phyloP scores from a whole-genome alignment of 2,329 filamentous ascomycete genomes.

The Emergomyces pasteurianus region DNA sequence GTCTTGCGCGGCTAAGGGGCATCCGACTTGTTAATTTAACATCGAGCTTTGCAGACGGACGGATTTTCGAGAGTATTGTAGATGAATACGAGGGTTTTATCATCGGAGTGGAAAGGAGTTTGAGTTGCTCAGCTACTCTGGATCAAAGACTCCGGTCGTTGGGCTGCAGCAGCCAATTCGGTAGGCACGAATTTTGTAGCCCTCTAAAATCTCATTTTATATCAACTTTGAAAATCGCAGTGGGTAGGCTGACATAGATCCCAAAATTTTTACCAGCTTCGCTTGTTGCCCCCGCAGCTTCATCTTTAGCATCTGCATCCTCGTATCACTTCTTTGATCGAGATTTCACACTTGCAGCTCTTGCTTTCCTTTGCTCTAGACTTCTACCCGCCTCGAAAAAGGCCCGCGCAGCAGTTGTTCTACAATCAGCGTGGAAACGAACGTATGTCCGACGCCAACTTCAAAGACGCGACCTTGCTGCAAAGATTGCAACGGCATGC shows the following conservation, averaged over 20 bases:
- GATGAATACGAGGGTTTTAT: conserved; percentile 43
- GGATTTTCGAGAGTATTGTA: conserved; percentile 43
- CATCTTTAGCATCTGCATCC: conserved; percentile 8
- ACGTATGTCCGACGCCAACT: conserved; percentile 12
- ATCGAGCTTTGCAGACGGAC: conserved; percentile 45
- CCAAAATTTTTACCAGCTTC: conserved; percentile 28
- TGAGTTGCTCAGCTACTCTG: conserved; percentile 10
- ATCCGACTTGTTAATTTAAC: conserved; percentile 43
- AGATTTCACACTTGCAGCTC: conserved; percentile 44
- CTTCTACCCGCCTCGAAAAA: conserved; percentile 40
- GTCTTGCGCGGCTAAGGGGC: conserved; percentile 37
- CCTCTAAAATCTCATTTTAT: background rate
- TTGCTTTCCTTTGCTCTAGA: conserved; percentile 49
- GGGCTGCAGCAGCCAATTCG: conserved; percentile 34
- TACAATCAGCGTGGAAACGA: conserved; percentile 43
- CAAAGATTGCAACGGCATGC: conserved; percentile 27
- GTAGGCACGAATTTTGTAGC: conserved; percentile 16
- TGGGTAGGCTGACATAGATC: conserved; percentile 2
- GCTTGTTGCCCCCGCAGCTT: conserved; percentile 26
- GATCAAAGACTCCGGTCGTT: conserved; percentile 25
- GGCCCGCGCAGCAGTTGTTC: conserved; percentile 39
- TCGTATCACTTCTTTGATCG: conserved; percentile 37
- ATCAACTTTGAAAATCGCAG: background rate
- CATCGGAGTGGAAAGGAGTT: background rate
- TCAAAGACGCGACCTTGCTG: conserved; percentile 14